These are phyloP conservation scores for Schizochytrium sp. DNA, from an alignment of 108 stramenopile genomes.

Conservation along the genomic window DNA sequence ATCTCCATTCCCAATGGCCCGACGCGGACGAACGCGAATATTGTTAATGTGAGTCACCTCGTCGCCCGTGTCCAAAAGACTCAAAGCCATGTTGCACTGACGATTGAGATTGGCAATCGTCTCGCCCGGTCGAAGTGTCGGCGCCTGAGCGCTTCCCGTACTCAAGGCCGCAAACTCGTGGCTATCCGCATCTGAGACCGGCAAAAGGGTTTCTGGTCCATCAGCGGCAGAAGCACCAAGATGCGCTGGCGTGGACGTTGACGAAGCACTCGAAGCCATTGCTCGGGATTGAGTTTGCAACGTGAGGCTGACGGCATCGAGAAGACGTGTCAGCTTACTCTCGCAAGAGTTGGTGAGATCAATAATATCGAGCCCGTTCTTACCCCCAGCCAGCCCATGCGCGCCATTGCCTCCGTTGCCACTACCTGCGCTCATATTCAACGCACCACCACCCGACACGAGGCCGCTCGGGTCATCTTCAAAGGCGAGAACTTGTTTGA, in stretches of 20 bases:
- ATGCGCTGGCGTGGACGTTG: not conserved
- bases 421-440: too few relatives aligned
- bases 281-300: not conserved
- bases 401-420: too few relatives aligned
- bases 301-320: not conserved
- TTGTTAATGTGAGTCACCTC: not conserved
- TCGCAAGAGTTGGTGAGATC: not conserved
- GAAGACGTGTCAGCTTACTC: not conserved
- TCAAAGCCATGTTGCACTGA: not conserved
- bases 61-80: not conserved
- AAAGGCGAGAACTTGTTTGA: not conserved
- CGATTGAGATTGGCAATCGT: not conserved
- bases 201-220: too few relatives aligned
- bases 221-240: too few relatives aligned
- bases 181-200: too few relatives aligned
- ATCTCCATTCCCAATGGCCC: not conserved
- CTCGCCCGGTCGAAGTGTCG: not conserved
- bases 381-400: not conserved
- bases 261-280: not conserved
- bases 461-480: not conserved
- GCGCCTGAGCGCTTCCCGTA: not conserved
- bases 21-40: not conserved
- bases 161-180: too few relatives aligned
- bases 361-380: not conserved
- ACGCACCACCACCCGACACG: not conserved